These are phyloP conservation scores for Eremomyces bilateralis DNA, from an alignment of 495 filamentous ascomycete genomes.

Conservation along the genomic window DNA sequence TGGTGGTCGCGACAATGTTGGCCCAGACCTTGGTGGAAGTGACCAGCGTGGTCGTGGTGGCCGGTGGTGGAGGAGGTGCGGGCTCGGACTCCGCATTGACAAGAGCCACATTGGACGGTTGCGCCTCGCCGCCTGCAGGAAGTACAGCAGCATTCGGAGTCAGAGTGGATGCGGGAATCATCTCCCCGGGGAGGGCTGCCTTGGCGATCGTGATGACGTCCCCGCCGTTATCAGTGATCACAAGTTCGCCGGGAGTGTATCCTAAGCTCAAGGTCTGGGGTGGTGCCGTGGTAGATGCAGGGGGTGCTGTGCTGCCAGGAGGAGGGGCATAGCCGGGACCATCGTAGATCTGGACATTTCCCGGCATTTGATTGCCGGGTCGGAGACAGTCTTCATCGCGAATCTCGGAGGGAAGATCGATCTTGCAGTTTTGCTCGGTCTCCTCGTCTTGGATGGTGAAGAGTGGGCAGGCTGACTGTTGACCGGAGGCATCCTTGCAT, in stretches of 20 bases:
- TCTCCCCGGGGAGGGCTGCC: too few species aligned
- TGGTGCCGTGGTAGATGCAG: conserved; percentile 1
- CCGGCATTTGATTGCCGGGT: conserved; percentile 25
- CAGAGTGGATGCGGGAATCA: background rate
- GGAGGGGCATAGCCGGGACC: conserved; percentile 28
- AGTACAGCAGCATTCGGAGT: background rate
- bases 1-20: conserved; percentile 9
- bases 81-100: background rate
- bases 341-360: conserved; percentile 26
- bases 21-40: background rate
- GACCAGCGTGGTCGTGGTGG: conserved; percentile 3
- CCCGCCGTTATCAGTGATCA: background rate
- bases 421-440: conserved; percentile 20
- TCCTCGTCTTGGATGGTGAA: conserved; percentile 31
- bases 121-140: background rate
- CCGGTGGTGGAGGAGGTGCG: background rate
- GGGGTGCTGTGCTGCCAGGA: background rate
- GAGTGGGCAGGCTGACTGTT: conserved; percentile 32
- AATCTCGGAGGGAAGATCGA: conserved; percentile 25
- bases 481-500: conserved; percentile 27
- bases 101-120: conserved; percentile 1
- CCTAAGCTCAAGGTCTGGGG: conserved; percentile 1
- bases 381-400: conserved; percentile 18
- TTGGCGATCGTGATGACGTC: background rate
- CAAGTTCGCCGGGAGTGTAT: background rate